These are phyloP conservation scores for Lachnellula occidentalis DNA, from an alignment of 2,329 filamentous ascomycete species.

Conservation along the genomic window DNA sequence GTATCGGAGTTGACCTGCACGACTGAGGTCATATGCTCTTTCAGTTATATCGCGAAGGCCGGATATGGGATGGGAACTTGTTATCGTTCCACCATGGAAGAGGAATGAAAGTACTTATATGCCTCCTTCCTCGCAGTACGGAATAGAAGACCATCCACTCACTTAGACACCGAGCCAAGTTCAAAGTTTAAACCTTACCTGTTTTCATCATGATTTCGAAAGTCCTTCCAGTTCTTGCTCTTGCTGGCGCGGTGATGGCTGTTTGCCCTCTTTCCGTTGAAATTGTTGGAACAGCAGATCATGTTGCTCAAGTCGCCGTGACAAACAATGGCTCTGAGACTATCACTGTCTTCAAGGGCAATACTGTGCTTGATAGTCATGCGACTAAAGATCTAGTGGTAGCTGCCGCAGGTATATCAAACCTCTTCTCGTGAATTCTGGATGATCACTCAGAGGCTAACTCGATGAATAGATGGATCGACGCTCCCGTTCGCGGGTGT, in stretches of 20 bases:
- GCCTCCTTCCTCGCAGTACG: not conserved
- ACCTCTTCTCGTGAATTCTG: not conserved
- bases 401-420: slow-evolving; percentile 13
- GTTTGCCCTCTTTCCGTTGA: slow-evolving; percentile 22
- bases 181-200: not conserved
- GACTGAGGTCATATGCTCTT: not conserved
- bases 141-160: not conserved
- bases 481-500: slow-evolving; percentile 19
- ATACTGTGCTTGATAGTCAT: slow-evolving; percentile 21
- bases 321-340: slow-evolving; percentile 21
- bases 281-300: slow-evolving; percentile 13
- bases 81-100: not conserved
- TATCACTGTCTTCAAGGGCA: slow-evolving; percentile 24
- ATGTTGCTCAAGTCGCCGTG: slow-evolving; percentile 19
- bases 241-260: slow-evolving; percentile 19
- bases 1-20: not conserved
- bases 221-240: slow-evolving; percentile 16
- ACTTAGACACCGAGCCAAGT: not conserved
- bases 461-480: slow-evolving; percentile 10
- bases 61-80: not conserved
- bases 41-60: not conserved
- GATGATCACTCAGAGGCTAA: not conserved
- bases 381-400: slow-evolving; percentile 20
- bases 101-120: slow-evolving; percentile 5
- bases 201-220: slow-evolving; percentile 18